A percentile compares a stretch with the other conserved stretches of the same genome.
phyloP scores from a whole-genome alignment of 257 asterid genomes.

The Paraleonurus japonicus region DNA sequence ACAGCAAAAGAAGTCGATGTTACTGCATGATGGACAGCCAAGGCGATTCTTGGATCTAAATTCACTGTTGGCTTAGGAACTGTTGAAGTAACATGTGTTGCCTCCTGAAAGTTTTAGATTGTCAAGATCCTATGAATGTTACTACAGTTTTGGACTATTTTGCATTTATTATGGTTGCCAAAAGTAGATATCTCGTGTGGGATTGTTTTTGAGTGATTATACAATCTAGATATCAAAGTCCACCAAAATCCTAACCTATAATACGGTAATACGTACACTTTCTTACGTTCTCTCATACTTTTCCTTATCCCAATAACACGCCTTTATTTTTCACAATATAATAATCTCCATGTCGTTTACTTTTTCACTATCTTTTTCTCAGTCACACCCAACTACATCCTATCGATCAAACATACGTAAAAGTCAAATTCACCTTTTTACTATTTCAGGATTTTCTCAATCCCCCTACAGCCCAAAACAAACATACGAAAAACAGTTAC shows the following conservation, averaged over 20 bases:
- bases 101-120: slow-evolving; percentile 56
- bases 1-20: slow-evolving; percentile 55
- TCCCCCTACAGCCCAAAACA: background rate
- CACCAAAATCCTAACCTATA: background rate
- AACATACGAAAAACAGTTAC: background rate
- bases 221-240: background rate
- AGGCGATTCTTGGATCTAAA: slow-evolving; percentile 58
- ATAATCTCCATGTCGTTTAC: background rate
- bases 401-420: background rate
- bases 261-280: background rate
- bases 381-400: background rate
- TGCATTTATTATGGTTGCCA: slow-evolving; percentile 1
- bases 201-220: background rate
- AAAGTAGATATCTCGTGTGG: background rate
- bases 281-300: background rate
- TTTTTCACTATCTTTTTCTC: background rate
- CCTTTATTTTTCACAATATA: background rate
- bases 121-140: background rate
- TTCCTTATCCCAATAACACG: background rate
- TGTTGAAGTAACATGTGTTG: slow-evolving; percentile 57
- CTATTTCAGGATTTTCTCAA: background rate
- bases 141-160: background rate
- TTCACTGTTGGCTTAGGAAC: slow-evolving; percentile 45
- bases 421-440: background rate
- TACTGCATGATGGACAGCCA: slow-evolving; percentile 49